Base-by-base conservation (phyloP, 2,329 filamentous ascomycete species). In the Colletotrichum orbiculare region DNA sequence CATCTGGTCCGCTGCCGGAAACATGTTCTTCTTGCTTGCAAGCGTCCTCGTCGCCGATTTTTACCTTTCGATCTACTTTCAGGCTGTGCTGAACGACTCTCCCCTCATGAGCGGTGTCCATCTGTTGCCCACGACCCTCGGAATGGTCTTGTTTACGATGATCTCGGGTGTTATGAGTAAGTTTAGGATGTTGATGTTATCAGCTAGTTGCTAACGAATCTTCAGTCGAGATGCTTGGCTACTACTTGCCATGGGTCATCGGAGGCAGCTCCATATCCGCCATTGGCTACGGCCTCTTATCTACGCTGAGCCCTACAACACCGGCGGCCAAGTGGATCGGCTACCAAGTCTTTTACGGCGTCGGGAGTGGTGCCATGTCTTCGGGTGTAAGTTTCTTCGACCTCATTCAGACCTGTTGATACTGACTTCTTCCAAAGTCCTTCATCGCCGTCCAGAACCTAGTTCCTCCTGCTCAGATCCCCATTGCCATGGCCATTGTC, bases 31-130 rank as follows among this genome's bases (percentile, higher is more conserved):
- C 62, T 75, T 85, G 17, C 78, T 79, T 9, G 75, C 78, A 2
- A 73, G 76, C 10, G 80, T 82, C 64, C 82, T 85, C 65, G 69
- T 83, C 2, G 73, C 79, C 2, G 71, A 82, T 4, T 83, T 80
- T 74, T 83, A 82, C 66, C 73, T 85, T 4, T 82, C 83, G 4
- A 77, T 85, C 60, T 85, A 83, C 75, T 84, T 86, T 74, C 81
- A 86, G 72, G 76, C 79, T 34, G 76, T 85, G 64, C 77, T 77
- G 8, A 17, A 52, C 3, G 55, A 58, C 33, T 43, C 55, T 2
- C 55, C 55, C 12, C 37, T 68, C 9, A 68, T 68, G 61, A 73
- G 71, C 12, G 75, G 74, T 35, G 70, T 76, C 11, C 68, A 71
- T 55, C 68, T 72, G 43, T 69, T 78, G 13, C 68, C 73, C 4